Evolutionary conservation across 345 rosid genomes (phyloP).

Genomic region (Orychophragmus violaceus): DNA sequence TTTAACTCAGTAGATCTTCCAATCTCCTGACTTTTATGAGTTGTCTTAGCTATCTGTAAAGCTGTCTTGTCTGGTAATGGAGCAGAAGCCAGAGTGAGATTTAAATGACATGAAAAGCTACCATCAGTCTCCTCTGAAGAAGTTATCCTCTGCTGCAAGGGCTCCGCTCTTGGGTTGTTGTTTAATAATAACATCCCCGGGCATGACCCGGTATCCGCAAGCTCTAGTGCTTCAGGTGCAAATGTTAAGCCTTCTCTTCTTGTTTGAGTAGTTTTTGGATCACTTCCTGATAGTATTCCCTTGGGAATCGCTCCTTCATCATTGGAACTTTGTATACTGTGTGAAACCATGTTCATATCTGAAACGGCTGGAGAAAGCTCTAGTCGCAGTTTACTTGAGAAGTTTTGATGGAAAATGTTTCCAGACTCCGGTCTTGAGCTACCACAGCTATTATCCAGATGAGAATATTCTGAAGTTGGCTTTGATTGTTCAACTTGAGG

Average conservation of each 20-base stretch:
- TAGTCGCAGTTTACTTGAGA: constrained; percentile 68
- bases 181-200: constrained; percentile 36
- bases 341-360: constrained; percentile 74
- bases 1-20: constrained; percentile 26
- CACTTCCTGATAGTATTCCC: constrained; percentile 42
- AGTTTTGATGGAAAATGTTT: constrained; percentile 58
- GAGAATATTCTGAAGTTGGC: constrained; percentile 50
- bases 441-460: constrained; percentile 50
- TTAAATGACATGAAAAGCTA: constrained; percentile 70
- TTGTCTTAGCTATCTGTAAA: constrained; percentile 34
- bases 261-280: constrained; percentile 39
- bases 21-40: constrained; percentile 36
- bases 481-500: constrained; percentile 61
- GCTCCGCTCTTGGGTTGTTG: constrained; percentile 34
- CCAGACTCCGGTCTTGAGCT: constrained; percentile 61
- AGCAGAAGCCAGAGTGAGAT: constrained; percentile 76
- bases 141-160: constrained; percentile 39
- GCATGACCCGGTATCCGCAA: constrained; percentile 78
- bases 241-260: constrained; percentile 44
- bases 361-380: constrained; percentile 80
- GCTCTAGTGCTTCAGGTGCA: constrained; percentile 61
- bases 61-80: constrained; percentile 51
- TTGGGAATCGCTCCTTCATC: constrained; percentile 58
- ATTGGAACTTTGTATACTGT: constrained; percentile 72
- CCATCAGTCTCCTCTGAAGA: constrained; percentile 64